Evolutionary conservation across 2,329 filamentous ascomycete species (phyloP), one percentile per base, ranked within the genome.

Genomic region (Fusarium sterilihyphosum): DNA sequence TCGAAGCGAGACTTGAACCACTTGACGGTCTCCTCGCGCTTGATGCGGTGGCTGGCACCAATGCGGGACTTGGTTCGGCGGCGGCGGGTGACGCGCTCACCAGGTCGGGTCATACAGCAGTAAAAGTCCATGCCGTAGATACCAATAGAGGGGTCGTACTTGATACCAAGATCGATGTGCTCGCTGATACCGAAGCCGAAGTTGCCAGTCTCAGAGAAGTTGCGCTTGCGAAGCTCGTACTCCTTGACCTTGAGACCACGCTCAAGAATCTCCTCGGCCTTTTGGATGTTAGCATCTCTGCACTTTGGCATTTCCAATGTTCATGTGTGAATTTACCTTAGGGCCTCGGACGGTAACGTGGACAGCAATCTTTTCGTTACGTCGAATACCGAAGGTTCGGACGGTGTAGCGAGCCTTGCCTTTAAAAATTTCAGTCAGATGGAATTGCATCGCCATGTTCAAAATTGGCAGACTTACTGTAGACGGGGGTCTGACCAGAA

Each of bases 71-170:
- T 93, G 88, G 89, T 92, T 83, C 96, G 94, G 86, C 96, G 93
- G 84, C 96, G 95, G 90, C 95, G 96, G 86, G 94, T 93, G 85
- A 99, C 94, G 86, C 96, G 95, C 92, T 98, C 95, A 89, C 96
- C 96, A 83, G 96, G 96, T 84, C 96, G 95, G 90, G 95, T 98
- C 96, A 99, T 99, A 94, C 96, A 98, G 94, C 93, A 95, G 93
- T 98, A 99, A 90, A 99, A 99, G 90, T 99, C 96, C 96, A 99
- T 99, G 86, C 96, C 95, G 91, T 98, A 98, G 87, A 98, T 98
- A 92, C 95, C 95, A 82, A 98, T 98, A 77, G 91, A 93, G 78
- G 95, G 95, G 89, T 98, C 95, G 90, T 98, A 98, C 93, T 99
- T 99, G 94, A 99, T 99, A 84, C 96, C 96, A 83, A 99, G 91